Base-by-base conservation (phyloP, 129 eudicot genomes). In the Flaveria ramosissima region DNA sequence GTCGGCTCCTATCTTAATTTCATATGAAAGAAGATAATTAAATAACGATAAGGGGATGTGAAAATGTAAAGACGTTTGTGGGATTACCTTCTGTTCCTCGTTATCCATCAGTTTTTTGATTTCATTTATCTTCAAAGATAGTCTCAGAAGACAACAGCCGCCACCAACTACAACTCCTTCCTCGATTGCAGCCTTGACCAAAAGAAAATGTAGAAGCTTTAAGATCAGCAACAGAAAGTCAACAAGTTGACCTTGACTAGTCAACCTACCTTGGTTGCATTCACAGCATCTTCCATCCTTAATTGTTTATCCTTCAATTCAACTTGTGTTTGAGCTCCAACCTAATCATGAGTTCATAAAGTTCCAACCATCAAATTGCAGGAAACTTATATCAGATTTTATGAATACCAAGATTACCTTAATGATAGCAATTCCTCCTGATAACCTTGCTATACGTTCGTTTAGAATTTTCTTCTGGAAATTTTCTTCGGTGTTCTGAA, bases 151-250 rank as follows among this genome's bases (percentile, higher is more conserved):
- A 70, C 91, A 83, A 83, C 98, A 93, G 9, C 97, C 98, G 21
- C 98, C 98, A 74, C 98, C 98, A 55, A 93, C 97, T 8, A 93
- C 98, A 70, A 93, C 89, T 67, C 97, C 98, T 83, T 93, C 98
- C 72, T 93, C 98, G 30, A 90, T 81, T 43, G 98, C 98, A 48
- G 98, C 98, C 98, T 93, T 78, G 74, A 39, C 9, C 42, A 76
- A 61, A 53, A 46, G 41, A 73, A 55, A 53, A 75, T 13, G 42
- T 43, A 41, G 26, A 71, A 70, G 46, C 74, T 52, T 63, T 55
- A 57, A 52, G 46, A 76, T 5, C 16, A 36, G 27, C 13, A 62
- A 59, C 21, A 68, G 17, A 55, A 76, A 11, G 67, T 13, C 52
- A 70, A 56, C 70, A 24, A 48, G 53, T 59, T 74, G 77, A 53